These are phyloP conservation scores for Phytopythium ostracodes DNA, from an alignment of 352 stramenopile genomes.

Conservation along the genomic window DNA sequence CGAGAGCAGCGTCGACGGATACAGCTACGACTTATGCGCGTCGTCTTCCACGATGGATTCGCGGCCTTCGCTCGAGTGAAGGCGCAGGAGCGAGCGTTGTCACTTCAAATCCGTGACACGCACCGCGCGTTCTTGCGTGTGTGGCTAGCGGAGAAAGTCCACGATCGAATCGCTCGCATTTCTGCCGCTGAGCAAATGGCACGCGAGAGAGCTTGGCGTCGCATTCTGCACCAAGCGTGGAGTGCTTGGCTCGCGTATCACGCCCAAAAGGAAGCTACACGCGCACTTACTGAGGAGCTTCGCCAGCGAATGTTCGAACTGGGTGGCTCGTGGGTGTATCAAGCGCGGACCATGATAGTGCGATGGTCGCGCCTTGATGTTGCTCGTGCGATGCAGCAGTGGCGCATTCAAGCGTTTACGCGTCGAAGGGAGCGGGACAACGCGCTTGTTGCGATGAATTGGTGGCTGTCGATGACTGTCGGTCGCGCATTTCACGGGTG, in stretches of 20 bases:
- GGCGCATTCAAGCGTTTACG: conserved; percentile 3
- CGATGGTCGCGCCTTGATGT: conserved; percentile 20
- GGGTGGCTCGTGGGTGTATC: background rate
- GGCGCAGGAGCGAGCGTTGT: conserved; percentile 12
- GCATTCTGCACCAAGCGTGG: conserved; percentile 18
- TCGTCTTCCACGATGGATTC: conserved; percentile 21
- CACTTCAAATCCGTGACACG: conserved; percentile 11
- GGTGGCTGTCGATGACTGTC: conserved; percentile 20
- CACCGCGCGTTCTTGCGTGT: conserved; percentile 24
- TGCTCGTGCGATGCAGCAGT: conserved; percentile 15
- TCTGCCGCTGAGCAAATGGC: conserved; percentile 22
- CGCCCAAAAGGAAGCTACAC: conserved; percentile 10
- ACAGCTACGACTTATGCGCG: conserved; percentile 5
- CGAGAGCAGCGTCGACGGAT: background rate
- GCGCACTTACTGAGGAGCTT: conserved; percentile 11
- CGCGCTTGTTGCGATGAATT: conserved; percentile 22
- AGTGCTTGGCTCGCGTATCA: conserved; percentile 19
- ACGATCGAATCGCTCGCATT: conserved; percentile 17
- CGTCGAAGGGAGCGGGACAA: conserved; percentile 12
- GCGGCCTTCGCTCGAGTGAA: conserved; percentile 11
- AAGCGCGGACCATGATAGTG: conserved; percentile 12
- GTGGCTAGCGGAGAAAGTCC: conserved; percentile 20
- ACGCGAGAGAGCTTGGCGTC: conserved; percentile 7
- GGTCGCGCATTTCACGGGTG: conserved; percentile 17
- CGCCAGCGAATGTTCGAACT: conserved; percentile 7